Evolutionary conservation across 148 eudicot species (phyloP).

Genomic region (Nyssa sinensis): DNA sequence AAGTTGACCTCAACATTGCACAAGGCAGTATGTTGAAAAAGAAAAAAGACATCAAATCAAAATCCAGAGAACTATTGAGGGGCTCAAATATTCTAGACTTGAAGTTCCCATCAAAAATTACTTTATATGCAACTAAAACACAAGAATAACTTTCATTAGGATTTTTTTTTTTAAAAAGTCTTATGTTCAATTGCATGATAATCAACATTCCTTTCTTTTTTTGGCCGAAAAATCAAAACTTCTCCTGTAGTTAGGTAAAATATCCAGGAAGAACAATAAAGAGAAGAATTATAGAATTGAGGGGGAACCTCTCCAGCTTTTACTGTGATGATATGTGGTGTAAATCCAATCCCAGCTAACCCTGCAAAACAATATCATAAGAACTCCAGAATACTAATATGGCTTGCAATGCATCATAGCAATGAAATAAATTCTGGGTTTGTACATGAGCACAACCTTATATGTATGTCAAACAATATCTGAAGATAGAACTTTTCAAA

Average conservation of each 20-base stretch:
- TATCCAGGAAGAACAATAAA: not conserved
- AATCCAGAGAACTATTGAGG: too few species aligned
- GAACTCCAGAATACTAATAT: not conserved
- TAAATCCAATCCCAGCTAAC: constrained; percentile 59
- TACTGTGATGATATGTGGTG: constrained; percentile 72
- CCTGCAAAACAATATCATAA: constrained; percentile 41
- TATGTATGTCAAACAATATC: not conserved
- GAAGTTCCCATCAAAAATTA: not conserved
- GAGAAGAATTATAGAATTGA: not conserved
- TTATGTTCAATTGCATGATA: constrained; percentile 1
- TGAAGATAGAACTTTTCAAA: not conserved
- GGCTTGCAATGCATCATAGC: not conserved
- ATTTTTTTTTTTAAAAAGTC: not conserved
- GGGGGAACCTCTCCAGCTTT: constrained; percentile 68
- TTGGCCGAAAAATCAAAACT: not conserved
- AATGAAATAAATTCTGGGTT: not conserved
- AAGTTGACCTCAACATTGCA: too few species aligned
- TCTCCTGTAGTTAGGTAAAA: not conserved
- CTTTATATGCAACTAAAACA: not conserved
- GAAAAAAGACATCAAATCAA: too few species aligned
- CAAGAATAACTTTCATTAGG: not conserved
- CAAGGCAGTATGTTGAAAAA: too few species aligned
- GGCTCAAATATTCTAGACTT: not conserved
- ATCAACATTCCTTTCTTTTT: not conserved
- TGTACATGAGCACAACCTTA: not conserved